Conservation (phyloP, 2,329 filamentous ascomycete species). For the Exophiala xenobiotica region DNA sequence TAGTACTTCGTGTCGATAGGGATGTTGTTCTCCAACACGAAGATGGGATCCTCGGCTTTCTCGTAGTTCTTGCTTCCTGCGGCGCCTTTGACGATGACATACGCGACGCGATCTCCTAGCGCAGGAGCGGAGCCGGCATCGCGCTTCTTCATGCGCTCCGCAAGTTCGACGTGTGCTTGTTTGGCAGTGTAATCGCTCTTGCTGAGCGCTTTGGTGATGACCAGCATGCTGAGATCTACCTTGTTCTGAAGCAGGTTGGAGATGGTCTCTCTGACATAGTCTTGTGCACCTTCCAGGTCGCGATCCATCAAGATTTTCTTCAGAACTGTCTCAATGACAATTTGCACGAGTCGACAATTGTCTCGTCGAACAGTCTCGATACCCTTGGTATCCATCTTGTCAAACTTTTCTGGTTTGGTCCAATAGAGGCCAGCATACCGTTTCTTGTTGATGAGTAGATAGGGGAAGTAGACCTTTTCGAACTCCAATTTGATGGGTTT, state of each 20-base stretch:
- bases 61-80: slow-evolving; percentile 93
- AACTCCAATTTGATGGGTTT: slow-evolving; percentile 99
- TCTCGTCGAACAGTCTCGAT: slow-evolving; percentile 97
- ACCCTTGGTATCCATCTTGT: slow-evolving; percentile 99
- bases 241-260: slow-evolving; percentile 95
- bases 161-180: slow-evolving; percentile 94
- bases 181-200: slow-evolving; percentile 88
- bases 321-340: slow-evolving; percentile 93
- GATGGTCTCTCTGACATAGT: slow-evolving; percentile 95
- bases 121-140: slow-evolving; percentile 91
- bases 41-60: slow-evolving; percentile 94
- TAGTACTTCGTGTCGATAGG: slow-evolving; percentile 99
- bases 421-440: slow-evolving; percentile 97
- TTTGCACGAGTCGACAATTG: slow-evolving; percentile 93
- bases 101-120: slow-evolving; percentile 92
- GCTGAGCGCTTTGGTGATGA: slow-evolving; percentile 95
- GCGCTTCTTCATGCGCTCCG: slow-evolving; percentile 93
- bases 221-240: slow-evolving; percentile 97
- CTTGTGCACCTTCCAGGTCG: slow-evolving; percentile 86
- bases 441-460: slow-evolving; percentile 99
- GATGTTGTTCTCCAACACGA: slow-evolving; percentile 93
- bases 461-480: slow-evolving; percentile 98
- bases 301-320: slow-evolving; percentile 94
- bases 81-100: slow-evolving; percentile 93
- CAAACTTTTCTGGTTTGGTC: slow-evolving; percentile 90